Percentiles rank a stretch among this genome's conserved stretches.
phyloP scores from a whole-genome alignment of 2,329 filamentous ascomycete genomes.

The Aspergillus caelatus region DNA sequence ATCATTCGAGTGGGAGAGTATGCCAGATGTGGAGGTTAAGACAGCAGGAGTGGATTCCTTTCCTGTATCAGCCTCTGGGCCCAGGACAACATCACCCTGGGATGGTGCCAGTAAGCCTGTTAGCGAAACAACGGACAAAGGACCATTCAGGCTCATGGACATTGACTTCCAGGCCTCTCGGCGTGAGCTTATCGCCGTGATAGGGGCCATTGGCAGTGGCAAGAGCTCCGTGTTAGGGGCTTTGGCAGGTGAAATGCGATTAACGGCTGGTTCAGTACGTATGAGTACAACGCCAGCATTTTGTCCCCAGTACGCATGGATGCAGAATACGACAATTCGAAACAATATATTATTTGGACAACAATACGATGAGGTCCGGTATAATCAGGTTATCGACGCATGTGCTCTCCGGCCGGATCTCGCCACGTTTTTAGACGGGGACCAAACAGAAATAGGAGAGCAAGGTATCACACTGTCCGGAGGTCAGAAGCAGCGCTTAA shows the following conservation, averaged over 20 bases:
- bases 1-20: slow-evolving; percentile 72
- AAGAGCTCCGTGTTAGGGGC: slow-evolving; percentile 89
- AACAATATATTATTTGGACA: slow-evolving; percentile 87
- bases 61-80: slow-evolving; percentile 10
- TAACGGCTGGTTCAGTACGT: slow-evolving; percentile 61
- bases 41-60: not conserved
- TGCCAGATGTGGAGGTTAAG: slow-evolving; percentile 19
- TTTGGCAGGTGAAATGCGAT: slow-evolving; percentile 85
- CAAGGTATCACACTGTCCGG: not conserved
- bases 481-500: not conserved
- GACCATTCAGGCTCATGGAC: slow-evolving; percentile 45
- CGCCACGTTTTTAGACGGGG: not conserved
- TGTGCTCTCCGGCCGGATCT: not conserved
- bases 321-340: slow-evolving; percentile 84
- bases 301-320: slow-evolving; percentile 97
- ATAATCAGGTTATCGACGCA: not conserved
- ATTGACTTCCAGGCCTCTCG: slow-evolving; percentile 39
- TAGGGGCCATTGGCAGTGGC: slow-evolving; percentile 68
- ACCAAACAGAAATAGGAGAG: not conserved
- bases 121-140: not conserved
- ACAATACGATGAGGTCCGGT: not conserved
- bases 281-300: slow-evolving; percentile 83
- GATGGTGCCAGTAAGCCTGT: not conserved
- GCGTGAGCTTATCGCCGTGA: slow-evolving; percentile 64
- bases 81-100: not conserved